Conservation (phyloP, 2,329 filamentous ascomycete species). For the Calonectria henricotiae region DNA sequence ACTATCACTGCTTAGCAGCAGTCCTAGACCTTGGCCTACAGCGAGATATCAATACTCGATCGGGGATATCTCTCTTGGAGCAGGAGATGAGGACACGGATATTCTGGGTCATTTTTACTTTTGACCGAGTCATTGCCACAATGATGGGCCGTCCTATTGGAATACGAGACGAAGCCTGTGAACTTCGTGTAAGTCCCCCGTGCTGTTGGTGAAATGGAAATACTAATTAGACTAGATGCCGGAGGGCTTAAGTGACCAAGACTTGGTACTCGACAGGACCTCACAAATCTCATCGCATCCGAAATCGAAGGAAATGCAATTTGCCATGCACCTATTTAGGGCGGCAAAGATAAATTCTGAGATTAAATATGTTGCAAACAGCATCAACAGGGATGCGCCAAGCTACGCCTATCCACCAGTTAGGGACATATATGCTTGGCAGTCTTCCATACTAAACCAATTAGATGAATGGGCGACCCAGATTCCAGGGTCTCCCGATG, state of each 20-base stretch:
- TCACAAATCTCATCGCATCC: background rate
- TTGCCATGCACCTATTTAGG: slow-evolving; percentile 67
- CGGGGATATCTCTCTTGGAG: slow-evolving; percentile 64
- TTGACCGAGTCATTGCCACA: slow-evolving; percentile 69
- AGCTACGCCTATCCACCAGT: slow-evolving; percentile 67
- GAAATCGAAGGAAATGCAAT: slow-evolving; percentile 54
- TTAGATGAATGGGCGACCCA: slow-evolving; percentile 61
- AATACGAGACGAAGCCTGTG: slow-evolving; percentile 70
- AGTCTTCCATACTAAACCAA: slow-evolving; percentile 60
- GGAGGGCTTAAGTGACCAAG: slow-evolving; percentile 48
- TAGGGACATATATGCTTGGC: slow-evolving; percentile 65
- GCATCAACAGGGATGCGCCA: slow-evolving; percentile 65
- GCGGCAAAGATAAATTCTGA: slow-evolving; percentile 69
- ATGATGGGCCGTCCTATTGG: slow-evolving; percentile 73
- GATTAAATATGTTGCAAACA: slow-evolving; percentile 72
- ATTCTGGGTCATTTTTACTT: slow-evolving; percentile 70
- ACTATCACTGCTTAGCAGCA: slow-evolving; percentile 70
- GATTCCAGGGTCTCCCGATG: slow-evolving; percentile 53
- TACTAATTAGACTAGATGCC: slow-evolving; percentile 53
- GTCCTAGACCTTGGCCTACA: slow-evolving; percentile 69
- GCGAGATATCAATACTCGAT: slow-evolving; percentile 63
- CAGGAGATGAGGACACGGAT: slow-evolving; percentile 71
- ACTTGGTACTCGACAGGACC: slow-evolving; percentile 36
- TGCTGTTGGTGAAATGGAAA: fast-evolving
- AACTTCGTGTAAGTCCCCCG: slow-evolving; percentile 61